phyloP scores from a whole-genome alignment of 2,329 filamentous ascomycete species.

The Cordyceps javanica region DNA sequence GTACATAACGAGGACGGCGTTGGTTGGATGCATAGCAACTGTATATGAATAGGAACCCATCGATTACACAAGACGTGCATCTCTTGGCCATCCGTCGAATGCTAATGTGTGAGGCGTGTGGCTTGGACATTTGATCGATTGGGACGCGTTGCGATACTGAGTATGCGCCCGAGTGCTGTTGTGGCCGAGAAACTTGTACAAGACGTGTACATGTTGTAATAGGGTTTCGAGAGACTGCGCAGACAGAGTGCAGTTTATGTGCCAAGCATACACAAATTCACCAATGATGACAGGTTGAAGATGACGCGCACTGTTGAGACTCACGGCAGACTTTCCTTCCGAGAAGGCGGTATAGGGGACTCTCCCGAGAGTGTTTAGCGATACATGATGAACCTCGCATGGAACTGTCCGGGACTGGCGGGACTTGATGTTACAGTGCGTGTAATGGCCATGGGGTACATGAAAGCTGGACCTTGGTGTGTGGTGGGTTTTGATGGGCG shows the following conservation, averaged over 20 bases:
- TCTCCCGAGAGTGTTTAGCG: background rate
- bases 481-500: too few species aligned
- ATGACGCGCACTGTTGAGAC: too few species aligned
- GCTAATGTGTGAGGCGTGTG: background rate
- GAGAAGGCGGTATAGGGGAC: background rate
- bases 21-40: background rate
- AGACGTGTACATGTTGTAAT: too few species aligned
- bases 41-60: background rate
- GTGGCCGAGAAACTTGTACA: background rate
- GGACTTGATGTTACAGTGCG: background rate
- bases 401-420: background rate
- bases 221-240: too few species aligned
- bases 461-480: too few species aligned
- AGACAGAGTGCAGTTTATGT: too few species aligned
- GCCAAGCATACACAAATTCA: too few species aligned
- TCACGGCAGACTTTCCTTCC: background rate
- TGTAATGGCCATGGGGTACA: too few species aligned
- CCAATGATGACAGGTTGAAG: too few species aligned
- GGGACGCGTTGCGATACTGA: too few species aligned
- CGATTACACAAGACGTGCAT: background rate
- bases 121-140: too few species aligned
- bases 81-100: background rate
- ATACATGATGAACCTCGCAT: background rate
- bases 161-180: too few species aligned
- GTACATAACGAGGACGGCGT: slow-evolving; percentile 4